Evolutionary conservation across 2,329 filamentous ascomycete species (phyloP), one percentile per base, ranked within the genome.

Genomic region (Mollisia scopiformis): DNA sequence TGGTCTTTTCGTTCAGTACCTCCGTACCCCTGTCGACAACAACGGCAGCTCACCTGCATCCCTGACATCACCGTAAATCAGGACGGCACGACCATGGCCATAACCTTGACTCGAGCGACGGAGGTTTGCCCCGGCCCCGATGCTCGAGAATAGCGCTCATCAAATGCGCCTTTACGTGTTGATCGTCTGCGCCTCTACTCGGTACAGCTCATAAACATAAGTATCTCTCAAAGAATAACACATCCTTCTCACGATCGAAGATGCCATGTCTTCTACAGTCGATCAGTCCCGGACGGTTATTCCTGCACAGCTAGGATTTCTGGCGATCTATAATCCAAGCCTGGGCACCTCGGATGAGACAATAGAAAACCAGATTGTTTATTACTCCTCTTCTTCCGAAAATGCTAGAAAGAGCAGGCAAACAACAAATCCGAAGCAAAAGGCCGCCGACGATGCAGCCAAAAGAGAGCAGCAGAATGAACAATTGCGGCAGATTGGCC

Each of bases 301-400:
- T 57, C 93, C 95, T 46, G 94, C 94, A 35, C 91, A 91, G 73
- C 85, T 98, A 30, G 90, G 91, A 70, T 98, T 95, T 75, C 84
- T 99, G 49, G 88, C 94, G 74, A 96, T 99, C 74, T 99, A 96
- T 82, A 98, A 96, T 75, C 95, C 96, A 33, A 87, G 89, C 6
- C 84, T 96, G 47, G 89, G 90, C 70, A 82, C 77, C 68, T 82
- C 79, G 2, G 82, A 84, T 68, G 81, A 83, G 46, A 82, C 79
- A 2, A 79, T 93, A 65, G 80, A 84, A 54, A 84, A 94, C 69
- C 92, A 99, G 77, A 92, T 98, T 65, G 91, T 97, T 68, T 99
- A 97, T 80, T 97, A 96, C 75, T 79, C 66, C 75, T 79, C 66
- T 75, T 80, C 68, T 56, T 62, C 56, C n/a, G 59, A 51, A 61